phyloP scores from a whole-genome alignment of 441 rosid genomes.

The Brassica hybrid region DNA sequence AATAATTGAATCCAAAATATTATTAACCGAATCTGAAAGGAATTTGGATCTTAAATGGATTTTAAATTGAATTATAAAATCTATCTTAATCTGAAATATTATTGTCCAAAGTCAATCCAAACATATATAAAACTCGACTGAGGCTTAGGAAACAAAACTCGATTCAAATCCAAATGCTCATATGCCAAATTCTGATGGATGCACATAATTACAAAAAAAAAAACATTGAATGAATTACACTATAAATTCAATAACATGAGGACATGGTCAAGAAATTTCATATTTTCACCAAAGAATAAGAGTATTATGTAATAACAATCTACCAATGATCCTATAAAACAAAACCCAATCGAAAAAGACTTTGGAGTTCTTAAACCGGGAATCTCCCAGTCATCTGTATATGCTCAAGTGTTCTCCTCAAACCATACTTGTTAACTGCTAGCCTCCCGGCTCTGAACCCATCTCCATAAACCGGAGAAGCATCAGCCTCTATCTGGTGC shows the following conservation, averaged over 20 bases:
- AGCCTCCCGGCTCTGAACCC: slow-evolving; percentile 71
- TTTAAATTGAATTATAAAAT: no score
- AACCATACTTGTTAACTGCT: slow-evolving; percentile 68
- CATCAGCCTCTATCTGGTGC: slow-evolving; percentile 71
- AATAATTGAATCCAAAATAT: no score
- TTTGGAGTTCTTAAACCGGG: slow-evolving; percentile 51
- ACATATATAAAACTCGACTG: no score
- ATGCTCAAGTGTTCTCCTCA: slow-evolving; percentile 64
- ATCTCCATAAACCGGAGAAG: slow-evolving; percentile 77
- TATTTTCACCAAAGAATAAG: slow-evolving; percentile 38
- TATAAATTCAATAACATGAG: slow-evolving; percentile 12
- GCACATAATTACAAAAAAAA: slow-evolving; percentile 27
- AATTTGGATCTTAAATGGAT: no score
- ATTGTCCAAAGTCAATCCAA: no score
- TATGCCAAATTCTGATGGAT: background rate
- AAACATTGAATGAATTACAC: slow-evolving; percentile 15
- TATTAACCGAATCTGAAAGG: no score
- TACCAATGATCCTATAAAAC: slow-evolving; percentile 31
- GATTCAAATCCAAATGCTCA: background rate
- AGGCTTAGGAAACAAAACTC: no score
- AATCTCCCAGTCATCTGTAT: slow-evolving; percentile 65
- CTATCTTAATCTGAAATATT: no score
- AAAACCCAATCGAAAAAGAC: slow-evolving; percentile 17
- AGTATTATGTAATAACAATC: slow-evolving; percentile 12
- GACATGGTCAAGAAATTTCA: slow-evolving; percentile 22